Percentiles rank a stretch among this genome's conserved stretches.
Evolutionary conservation across 2,329 filamentous ascomycete species (phyloP).

Genomic region (Verticillium alfalfae): DNA sequence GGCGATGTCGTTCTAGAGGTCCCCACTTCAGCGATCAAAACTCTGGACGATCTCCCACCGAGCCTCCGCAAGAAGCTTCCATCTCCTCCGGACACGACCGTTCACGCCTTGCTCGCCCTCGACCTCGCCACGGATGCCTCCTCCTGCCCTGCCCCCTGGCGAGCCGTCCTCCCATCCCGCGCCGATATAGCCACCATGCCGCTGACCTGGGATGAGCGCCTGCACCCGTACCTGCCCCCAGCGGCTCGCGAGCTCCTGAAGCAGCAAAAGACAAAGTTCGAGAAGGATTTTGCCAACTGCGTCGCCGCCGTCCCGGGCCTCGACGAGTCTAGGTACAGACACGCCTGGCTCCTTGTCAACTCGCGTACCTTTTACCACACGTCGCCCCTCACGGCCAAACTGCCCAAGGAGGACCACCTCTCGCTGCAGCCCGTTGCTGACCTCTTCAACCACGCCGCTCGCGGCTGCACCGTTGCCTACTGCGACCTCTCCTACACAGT

Average conservation of each 20-base stretch:
- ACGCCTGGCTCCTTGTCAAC: conserved; percentile 56
- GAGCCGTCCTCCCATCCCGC: conserved; percentile 59
- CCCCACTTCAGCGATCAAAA: conserved; percentile 58
- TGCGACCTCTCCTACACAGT: conserved; percentile 48
- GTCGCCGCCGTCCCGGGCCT: conserved; percentile 19
- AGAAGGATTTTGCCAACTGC: conserved; percentile 31
- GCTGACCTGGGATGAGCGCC: conserved; percentile 38
- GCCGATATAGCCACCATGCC: conserved; percentile 51
- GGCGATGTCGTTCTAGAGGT: conserved; percentile 58
- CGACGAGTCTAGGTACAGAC: conserved; percentile 37
- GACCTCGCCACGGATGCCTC: conserved; percentile 53
- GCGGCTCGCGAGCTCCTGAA: conserved; percentile 38
- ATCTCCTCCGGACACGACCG: conserved; percentile 39
- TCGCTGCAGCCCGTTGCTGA: conserved; percentile 68
- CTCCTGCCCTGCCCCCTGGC: conserved; percentile 51
- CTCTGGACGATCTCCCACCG: conserved; percentile 53
- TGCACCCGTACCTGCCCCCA: conserved; percentile 41
- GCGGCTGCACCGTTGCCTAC: conserved; percentile 47
- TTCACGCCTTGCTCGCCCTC: conserved; percentile 70
- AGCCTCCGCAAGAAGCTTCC: conserved; percentile 46
- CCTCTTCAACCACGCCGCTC: conserved; percentile 57
- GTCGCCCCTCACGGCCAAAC: conserved; percentile 35
- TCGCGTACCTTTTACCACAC: conserved; percentile 58
- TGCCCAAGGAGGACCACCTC: conserved; percentile 52
- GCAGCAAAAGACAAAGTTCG: conserved; percentile 43